Evolutionary conservation across 1,139 yeast genomes (phyloP), one percentile per base, ranked within the genome.

Genomic region (Lodderomyces margitis): DNA sequence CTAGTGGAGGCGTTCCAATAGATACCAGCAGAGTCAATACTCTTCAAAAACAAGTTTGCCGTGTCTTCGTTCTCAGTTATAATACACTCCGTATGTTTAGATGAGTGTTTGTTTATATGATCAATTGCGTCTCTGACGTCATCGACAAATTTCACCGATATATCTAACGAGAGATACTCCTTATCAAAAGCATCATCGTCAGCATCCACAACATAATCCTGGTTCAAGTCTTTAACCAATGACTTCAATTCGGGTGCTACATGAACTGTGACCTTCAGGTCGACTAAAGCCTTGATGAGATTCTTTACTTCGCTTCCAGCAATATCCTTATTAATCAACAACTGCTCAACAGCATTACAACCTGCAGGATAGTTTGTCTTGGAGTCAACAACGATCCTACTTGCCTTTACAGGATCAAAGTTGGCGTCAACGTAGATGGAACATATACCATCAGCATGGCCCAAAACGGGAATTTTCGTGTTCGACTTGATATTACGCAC

Each of bases 371-470:
- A 94, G 63, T 91, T 89, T 0, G 97, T 88, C 64, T 92, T 92
- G 4, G 97, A 76, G 62, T 94, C 99, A 24, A 88, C 77, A 4
- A 81, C 72, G 25, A 94, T 78, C 46, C 79, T 78, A 28, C 76
- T 70, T 0, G 98, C 95, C 76, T 87, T 88, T 12, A 64, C 74
- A 11, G 86, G 52, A 54, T 88, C 91, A 3, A 94, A 94, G 36
- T 76, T 80, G 42, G 75, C 74, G 59, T 91, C 95, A 21, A 91
- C 73, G 57, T 81, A 94, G 15, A 91, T 79, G 3, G 96, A 82
- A 64, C 98, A 92, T 45, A 92, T 85, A 39, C 99, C 99, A 62
- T 92, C 98, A 8, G 99, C 98, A 62, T 94, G 99, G 41, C 99
- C 99, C 62, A 94, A 68, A 5, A 94, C 98, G 3, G 98, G 97